phyloP scores from a whole-genome alignment of 371 early-diverging fungal genomes.

The Entomophthora muscae region DNA sequence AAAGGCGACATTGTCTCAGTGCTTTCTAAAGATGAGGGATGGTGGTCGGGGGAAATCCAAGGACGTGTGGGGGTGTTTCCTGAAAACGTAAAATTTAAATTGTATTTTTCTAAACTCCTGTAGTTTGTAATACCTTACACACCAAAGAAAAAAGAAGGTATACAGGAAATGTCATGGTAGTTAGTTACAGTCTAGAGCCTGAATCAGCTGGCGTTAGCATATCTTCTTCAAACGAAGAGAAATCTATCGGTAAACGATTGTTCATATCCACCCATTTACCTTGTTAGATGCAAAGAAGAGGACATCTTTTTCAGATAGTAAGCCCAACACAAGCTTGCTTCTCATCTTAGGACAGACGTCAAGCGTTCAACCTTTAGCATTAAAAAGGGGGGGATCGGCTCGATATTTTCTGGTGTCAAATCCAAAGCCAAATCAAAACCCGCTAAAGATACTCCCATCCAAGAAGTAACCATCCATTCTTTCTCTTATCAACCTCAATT shows the following conservation, averaged over 20 bases:
- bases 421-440: neutral
- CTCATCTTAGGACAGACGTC: neutral
- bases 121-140: neutral
- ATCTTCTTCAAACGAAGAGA: neutral
- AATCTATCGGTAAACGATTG: neutral
- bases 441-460: neutral
- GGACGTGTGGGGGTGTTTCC: constrained; percentile 51
- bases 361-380: neutral
- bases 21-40: constrained; percentile 43
- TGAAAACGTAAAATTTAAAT: constrained; percentile 23
- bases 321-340: neutral
- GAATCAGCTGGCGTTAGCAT: too few relatives aligned
- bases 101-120: neutral
- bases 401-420: neutral
- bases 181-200: too few relatives aligned
- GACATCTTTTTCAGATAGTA: neutral
- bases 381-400: neutral
- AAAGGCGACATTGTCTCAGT: constrained; percentile 46
- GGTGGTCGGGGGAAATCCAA: constrained; percentile 47
- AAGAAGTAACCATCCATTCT: neutral
- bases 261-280: neutral
- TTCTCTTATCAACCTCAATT: too few relatives aligned
- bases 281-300: neutral
- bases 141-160: neutral
- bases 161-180: too few relatives aligned